These are phyloP conservation scores for Globisporangium viniferum DNA, from an alignment of 352 stramenopile species.

Conservation along the genomic window DNA sequence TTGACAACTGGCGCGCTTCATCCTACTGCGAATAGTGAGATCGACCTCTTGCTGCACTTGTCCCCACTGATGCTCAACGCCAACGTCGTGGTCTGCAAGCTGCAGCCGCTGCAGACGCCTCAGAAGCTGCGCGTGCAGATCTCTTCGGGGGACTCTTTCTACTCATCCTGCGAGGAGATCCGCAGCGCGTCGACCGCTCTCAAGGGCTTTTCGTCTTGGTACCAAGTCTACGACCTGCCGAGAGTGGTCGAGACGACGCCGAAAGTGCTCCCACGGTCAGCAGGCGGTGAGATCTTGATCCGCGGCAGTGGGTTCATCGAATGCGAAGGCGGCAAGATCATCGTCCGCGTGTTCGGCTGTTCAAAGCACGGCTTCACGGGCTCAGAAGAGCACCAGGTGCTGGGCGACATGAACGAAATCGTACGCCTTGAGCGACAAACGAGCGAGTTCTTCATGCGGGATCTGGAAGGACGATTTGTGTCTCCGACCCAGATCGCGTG, in stretches of 20 bases:
- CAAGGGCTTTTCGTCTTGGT: conserved; percentile 16
- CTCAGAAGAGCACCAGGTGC: conserved; percentile 26
- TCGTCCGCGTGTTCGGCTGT: conserved; percentile 52
- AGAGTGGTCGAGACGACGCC: conserved; percentile 37
- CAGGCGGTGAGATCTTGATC: conserved; percentile 50
- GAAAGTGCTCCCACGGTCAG: conserved; percentile 49
- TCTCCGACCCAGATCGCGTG: conserved; percentile 38
- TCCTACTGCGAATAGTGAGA: conserved; percentile 21
- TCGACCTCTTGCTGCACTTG: conserved; percentile 60
- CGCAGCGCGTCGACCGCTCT: conserved; percentile 6
- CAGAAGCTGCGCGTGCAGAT: conserved; percentile 55
- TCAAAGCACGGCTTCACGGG: conserved; percentile 23
- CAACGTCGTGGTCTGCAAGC: conserved; percentile 34
- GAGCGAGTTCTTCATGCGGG: conserved; percentile 39
- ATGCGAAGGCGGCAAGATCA: conserved; percentile 21
- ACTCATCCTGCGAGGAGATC: conserved; percentile 27
- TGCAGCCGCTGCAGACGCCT: conserved; percentile 25
- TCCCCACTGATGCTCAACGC: conserved; percentile 49
- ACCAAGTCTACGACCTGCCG: conserved; percentile 48
- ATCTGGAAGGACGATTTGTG: conserved; percentile 38
- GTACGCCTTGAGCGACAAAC: conserved; percentile 23
- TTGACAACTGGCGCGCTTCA: background rate
- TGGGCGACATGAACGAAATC: conserved; percentile 33
- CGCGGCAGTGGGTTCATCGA: conserved; percentile 45
- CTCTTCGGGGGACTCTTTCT: conserved; percentile 59